These are phyloP conservation scores for Cudoniella acicularis DNA, from an alignment of 495 filamentous ascomycete genomes.

Conservation along the genomic window DNA sequence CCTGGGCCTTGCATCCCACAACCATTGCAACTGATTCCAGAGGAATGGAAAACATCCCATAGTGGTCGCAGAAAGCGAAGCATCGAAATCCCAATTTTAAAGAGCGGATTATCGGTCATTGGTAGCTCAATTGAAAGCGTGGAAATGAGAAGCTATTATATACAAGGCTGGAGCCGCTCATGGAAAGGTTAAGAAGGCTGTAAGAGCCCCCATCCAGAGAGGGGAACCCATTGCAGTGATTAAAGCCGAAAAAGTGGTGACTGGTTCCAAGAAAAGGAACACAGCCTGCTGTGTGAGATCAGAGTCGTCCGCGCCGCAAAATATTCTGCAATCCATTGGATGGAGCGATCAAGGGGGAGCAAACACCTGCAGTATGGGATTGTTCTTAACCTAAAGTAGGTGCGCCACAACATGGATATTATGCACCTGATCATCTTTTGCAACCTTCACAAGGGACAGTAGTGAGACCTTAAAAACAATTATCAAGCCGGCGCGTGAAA, in stretches of 20 bases:
- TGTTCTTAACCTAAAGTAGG: neutral
- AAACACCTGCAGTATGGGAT: neutral
- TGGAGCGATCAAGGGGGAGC: neutral
- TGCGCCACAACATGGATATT: neutral
- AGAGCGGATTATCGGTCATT: too few species aligned
- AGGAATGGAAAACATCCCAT: too few species aligned
- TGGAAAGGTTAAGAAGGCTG: neutral
- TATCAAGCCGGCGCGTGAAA: neutral
- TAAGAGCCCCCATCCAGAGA: neutral
- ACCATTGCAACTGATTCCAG: too few species aligned
- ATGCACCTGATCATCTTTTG: neutral
- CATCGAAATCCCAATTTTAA: too few species aligned
- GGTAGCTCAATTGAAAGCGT: neutral
- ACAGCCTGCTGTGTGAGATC: neutral
- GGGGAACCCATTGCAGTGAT: neutral
- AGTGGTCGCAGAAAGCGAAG: too few species aligned
- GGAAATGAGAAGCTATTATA: neutral
- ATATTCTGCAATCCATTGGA: neutral
- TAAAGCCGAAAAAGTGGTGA: neutral
- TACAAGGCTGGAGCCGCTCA: neutral
- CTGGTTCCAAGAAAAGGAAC: neutral
- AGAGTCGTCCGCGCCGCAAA: too few species aligned
- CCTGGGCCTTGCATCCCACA: too few species aligned
- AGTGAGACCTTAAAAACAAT: neutral
- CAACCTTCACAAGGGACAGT: neutral